Evolutionary conservation across 108 stramenopile genomes (phyloP).

Genomic region (Cyclostephanos tholiformis): DNA sequence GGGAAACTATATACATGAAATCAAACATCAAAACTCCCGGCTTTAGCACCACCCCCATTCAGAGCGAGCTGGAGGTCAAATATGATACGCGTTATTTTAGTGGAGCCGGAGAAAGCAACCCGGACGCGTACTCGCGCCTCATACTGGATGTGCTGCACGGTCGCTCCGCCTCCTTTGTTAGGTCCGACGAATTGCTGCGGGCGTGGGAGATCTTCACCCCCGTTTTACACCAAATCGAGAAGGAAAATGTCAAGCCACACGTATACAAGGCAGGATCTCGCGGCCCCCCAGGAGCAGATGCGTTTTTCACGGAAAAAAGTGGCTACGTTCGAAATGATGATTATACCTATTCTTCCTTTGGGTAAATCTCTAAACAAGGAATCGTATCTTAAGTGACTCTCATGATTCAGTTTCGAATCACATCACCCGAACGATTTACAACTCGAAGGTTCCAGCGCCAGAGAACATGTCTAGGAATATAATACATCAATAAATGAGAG

Average conservation of each 20-base stretch:
- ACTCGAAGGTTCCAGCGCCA: too few relatives aligned
- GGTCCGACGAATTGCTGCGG: conserved; percentile 92
- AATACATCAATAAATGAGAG: too few relatives aligned
- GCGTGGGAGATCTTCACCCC: conserved; percentile 98
- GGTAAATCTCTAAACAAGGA: conserved; percentile 42
- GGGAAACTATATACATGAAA: conserved; percentile 94
- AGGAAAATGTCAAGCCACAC: conserved; percentile 70
- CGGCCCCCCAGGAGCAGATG: conserved; percentile 87
- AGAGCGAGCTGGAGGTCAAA: conserved; percentile 91
- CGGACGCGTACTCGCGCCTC: conserved; percentile 97
- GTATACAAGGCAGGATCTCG: conserved; percentile 82
- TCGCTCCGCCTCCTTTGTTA: conserved; percentile 90
- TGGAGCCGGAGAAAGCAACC: conserved; percentile 51
- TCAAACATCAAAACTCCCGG: conserved; percentile 96
- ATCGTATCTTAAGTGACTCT: conserved; percentile 16
- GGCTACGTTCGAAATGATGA: conserved; percentile 70
- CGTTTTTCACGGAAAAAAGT: conserved; percentile 59
- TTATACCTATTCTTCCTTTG: conserved; percentile 48
- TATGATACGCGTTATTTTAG: conserved; percentile 80
- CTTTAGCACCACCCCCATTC: conserved; percentile 78
- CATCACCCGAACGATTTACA: too few relatives aligned
- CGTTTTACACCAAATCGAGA: conserved; percentile 87
- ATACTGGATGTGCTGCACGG: conserved; percentile 95
- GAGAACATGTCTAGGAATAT: too few relatives aligned
- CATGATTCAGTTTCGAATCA: too few relatives aligned